Percentiles rank a stretch among this genome's conserved stretches.
These are phyloP conservation scores for Akanthomyces uredinophilus DNA, from an alignment of 2,329 filamentous ascomycete species.

Conservation along the genomic window DNA sequence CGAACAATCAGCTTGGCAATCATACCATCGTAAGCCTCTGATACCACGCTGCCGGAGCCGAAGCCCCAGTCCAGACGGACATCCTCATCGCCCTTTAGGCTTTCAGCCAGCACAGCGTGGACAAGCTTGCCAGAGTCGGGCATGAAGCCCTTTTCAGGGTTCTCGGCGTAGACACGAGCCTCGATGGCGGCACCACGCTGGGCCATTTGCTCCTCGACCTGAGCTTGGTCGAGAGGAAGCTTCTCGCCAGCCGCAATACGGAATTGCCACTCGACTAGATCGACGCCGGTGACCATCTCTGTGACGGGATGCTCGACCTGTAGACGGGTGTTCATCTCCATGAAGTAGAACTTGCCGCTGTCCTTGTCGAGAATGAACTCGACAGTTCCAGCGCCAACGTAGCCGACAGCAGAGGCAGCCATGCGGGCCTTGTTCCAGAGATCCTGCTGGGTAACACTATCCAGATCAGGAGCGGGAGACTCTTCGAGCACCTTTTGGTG, in stretches of 20 bases:
- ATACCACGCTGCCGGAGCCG: conserved; percentile 83
- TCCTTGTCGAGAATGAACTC: conserved; percentile 88
- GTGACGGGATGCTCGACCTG: conserved; percentile 97
- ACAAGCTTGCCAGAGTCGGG: conserved; percentile 87
- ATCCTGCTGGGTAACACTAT: conserved; percentile 52
- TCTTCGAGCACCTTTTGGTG: conserved; percentile 93
- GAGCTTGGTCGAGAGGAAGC: conserved; percentile 50
- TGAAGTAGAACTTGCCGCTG: conserved; percentile 74
- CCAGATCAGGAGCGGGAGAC: conserved; percentile 69
- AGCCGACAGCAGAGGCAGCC: conserved; percentile 69
- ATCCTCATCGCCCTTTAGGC: conserved; percentile 57
- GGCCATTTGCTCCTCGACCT: conserved; percentile 70
- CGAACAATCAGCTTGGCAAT: conserved; percentile 95
- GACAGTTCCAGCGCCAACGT: conserved; percentile 83
- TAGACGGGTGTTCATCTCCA: conserved; percentile 80
- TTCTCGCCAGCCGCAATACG: conserved; percentile 59
- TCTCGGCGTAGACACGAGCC: conserved; percentile 94
- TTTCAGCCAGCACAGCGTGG: conserved; percentile 69
- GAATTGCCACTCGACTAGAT: conserved; percentile 94
- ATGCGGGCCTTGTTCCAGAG: conserved; percentile 63
- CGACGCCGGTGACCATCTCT: conserved; percentile 61
- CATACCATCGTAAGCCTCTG: conserved; percentile 96
- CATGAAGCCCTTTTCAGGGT: conserved; percentile 85
- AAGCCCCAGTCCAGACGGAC: conserved; percentile 93
- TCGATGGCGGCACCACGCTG: conserved; percentile 84